Conservation (phyloP, 192 early-diverging fungal genomes). For the Linnemannia hyalina region DNA sequence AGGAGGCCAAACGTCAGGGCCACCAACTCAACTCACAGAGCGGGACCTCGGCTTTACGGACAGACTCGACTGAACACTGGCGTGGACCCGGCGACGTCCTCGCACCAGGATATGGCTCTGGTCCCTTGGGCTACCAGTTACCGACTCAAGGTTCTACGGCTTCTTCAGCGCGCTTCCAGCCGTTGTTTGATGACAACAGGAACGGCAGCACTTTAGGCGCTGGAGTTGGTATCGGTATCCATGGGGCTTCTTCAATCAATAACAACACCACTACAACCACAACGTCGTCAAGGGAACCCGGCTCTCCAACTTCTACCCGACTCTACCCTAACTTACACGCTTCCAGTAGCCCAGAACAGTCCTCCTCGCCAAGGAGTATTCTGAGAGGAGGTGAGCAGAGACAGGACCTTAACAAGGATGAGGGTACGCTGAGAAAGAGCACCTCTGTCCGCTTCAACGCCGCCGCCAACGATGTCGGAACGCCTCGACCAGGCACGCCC, state of each 20-base stretch:
- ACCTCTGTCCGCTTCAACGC: slow-evolving; percentile 36
- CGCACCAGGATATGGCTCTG: slow-evolving; percentile 34
- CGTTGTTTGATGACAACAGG: neutral
- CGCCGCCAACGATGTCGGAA: slow-evolving; percentile 7
- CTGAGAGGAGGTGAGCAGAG: slow-evolving; percentile 12
- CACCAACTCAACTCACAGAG: neutral
- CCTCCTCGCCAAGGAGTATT: neutral
- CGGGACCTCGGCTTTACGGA: neutral
- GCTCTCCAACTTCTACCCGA: neutral
- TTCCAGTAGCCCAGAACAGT: neutral
- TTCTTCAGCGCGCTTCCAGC: neutral
- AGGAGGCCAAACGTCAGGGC: slow-evolving; percentile 24
- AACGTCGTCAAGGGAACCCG: neutral
- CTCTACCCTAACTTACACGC: neutral
- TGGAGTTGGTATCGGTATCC: neutral
- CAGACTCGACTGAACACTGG: slow-evolving; percentile 8
- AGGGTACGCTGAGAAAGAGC: slow-evolving; percentile 9
- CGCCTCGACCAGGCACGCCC: slow-evolving; percentile 21
- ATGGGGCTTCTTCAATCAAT: neutral
- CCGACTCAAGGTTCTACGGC: neutral
- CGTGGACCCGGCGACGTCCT: slow-evolving; percentile 27
- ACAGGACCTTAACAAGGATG: slow-evolving; percentile 18
- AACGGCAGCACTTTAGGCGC: neutral
- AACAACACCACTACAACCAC: neutral
- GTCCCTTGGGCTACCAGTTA: slow-evolving; percentile 36